phyloP scores from a whole-genome alignment of 73 alveolate genomes.

The Paramecium bursaria region DNA sequence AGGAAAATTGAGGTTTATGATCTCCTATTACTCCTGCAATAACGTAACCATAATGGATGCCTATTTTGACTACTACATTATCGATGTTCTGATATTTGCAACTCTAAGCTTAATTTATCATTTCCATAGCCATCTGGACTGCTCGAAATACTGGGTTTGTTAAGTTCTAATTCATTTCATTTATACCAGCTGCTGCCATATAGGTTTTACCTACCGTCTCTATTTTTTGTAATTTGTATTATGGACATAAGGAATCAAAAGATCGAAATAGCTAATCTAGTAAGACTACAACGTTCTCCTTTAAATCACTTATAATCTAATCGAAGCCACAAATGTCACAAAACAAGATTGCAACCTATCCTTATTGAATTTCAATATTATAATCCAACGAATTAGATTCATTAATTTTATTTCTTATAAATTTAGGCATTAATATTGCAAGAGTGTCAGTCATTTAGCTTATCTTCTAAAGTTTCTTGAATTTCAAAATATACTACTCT shows the following conservation, averaged over 20 bases:
- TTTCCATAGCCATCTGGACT: constrained; percentile 15
- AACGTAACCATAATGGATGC: constrained; percentile 74
- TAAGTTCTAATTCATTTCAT: neutral
- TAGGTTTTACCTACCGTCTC: constrained; percentile 78
- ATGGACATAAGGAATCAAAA: constrained; percentile 67
- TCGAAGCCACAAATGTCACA: constrained; percentile 78
- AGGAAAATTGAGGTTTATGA: constrained; percentile 76
- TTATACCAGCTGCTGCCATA: constrained; percentile 76
- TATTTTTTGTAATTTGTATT: constrained; percentile 66
- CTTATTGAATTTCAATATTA: no score
- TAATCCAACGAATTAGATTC: no score
- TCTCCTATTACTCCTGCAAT: constrained; percentile 81
- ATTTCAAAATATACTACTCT: neutral
- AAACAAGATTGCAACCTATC: constrained; percentile 72
- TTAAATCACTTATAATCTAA: constrained; percentile 9
- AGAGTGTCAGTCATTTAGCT: constrained; percentile 61
- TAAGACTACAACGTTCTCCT: constrained; percentile 62
- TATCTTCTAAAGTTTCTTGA: neutral
- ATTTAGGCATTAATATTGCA: constrained; percentile 67
- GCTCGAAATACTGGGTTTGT: constrained; percentile 41
- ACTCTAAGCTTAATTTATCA: constrained; percentile 13
- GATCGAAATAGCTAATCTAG: constrained; percentile 63
- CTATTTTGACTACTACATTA: constrained; percentile 69
- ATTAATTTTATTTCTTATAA: constrained; percentile 64
- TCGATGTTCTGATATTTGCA: constrained; percentile 44